These are phyloP conservation scores for Gyrodon lividus DNA, from an alignment of 768 basidiomycete species.

Conservation along the genomic window DNA sequence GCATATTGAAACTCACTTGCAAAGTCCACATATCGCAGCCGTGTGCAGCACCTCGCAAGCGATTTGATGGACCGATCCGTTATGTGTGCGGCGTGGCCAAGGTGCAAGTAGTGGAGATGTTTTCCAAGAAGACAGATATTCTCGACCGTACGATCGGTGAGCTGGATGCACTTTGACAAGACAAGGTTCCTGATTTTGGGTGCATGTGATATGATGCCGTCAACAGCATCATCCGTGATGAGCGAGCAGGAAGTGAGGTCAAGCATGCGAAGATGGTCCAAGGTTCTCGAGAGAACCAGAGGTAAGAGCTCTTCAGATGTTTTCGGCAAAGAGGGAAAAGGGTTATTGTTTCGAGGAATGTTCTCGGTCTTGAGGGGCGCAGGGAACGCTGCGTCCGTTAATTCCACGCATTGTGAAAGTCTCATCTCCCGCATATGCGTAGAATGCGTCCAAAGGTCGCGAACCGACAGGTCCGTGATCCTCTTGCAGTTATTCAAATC, in stretches of 20 bases:
- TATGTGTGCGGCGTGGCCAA: conserved; percentile 88
- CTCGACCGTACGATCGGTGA: conserved; percentile 82
- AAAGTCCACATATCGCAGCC: conserved; percentile 93
- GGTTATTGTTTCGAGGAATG: conserved; percentile 38
- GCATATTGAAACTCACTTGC: conserved; percentile 64
- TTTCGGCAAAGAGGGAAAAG: conserved; percentile 41
- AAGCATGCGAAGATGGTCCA: conserved; percentile 89
- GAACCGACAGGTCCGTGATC: conserved; percentile 74
- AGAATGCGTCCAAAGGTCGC: conserved; percentile 81
- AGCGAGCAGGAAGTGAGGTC: conserved; percentile 85
- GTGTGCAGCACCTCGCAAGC: conserved; percentile 82
- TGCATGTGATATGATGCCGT: conserved; percentile 77
- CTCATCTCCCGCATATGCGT: conserved; percentile 89
- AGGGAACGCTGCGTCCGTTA: conserved; percentile 88
- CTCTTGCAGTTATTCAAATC: conserved; percentile 84
- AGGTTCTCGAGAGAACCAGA: conserved; percentile 58
- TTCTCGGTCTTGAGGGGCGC: conserved; percentile 48
- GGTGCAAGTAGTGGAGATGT: conserved; percentile 90
- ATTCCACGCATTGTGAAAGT: conserved; percentile 70
- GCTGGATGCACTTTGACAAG: conserved; percentile 74
- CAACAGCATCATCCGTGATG: conserved; percentile 81
- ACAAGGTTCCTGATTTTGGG: conserved; percentile 85
- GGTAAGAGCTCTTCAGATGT: conserved; percentile 53
- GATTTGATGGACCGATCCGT: conserved; percentile 85
- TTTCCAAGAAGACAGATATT: conserved; percentile 87